A percentile compares a stretch with the other conserved stretches of the same genome.
These are phyloP conservation scores for Hirschfeldia incana DNA, from an alignment of 345 rosid genomes.

Conservation along the genomic window DNA sequence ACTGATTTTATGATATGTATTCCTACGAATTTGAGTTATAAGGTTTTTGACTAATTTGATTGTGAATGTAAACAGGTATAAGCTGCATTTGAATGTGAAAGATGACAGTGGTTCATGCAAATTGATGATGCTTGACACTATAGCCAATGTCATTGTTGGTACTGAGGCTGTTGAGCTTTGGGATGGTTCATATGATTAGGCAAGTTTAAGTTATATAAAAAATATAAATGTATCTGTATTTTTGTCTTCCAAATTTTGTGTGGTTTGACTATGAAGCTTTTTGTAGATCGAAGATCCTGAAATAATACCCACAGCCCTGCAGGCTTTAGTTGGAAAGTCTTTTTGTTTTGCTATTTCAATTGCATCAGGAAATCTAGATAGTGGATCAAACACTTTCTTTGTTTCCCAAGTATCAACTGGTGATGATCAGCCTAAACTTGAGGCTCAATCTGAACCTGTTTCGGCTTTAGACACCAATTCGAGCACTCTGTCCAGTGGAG, in stretches of 20 bases:
- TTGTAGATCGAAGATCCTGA: neutral
- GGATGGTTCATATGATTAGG: neutral
- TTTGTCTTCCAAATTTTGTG: too few species aligned
- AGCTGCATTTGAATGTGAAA: neutral
- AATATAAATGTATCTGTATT: too few species aligned
- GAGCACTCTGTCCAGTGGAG: neutral
- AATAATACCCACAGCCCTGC: neutral
- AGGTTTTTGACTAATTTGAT: too few species aligned
- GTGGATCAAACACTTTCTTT: neutral
- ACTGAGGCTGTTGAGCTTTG: neutral
- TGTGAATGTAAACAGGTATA: neutral
- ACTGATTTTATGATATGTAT: too few species aligned
- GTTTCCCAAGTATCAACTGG: neutral
- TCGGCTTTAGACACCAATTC: neutral
- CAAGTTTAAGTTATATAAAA: neutral
- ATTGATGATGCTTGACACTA: neutral
- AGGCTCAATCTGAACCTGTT: neutral
- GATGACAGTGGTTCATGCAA: neutral
- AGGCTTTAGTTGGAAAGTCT: neutral
- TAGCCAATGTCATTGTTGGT: neutral
- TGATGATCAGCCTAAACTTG: neutral
- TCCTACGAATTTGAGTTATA: too few species aligned
- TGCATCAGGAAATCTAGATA: neutral
- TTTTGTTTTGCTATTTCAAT: neutral
- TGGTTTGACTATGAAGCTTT: too few species aligned